Evolutionary conservation across 2,329 filamentous ascomycete species (phyloP).

Genomic region (Aspergillus sp.): DNA sequence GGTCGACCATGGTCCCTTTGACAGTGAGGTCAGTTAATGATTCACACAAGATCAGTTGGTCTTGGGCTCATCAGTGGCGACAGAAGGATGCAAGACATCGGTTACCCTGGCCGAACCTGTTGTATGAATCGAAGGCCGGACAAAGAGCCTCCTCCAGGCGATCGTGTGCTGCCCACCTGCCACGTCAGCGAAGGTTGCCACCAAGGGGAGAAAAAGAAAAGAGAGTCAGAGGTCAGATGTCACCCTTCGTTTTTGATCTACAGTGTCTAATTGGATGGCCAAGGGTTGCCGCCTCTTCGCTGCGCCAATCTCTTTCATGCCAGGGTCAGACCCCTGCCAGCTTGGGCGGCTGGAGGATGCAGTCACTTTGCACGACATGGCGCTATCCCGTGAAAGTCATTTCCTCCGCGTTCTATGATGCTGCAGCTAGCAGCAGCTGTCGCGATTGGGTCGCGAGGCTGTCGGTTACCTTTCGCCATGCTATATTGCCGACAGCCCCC

Average conservation of each 20-base stretch:
- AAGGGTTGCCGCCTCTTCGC: background rate
- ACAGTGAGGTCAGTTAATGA: background rate
- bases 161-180: background rate
- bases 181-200: background rate
- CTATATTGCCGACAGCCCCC: background rate
- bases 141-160: background rate
- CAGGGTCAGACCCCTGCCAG: background rate
- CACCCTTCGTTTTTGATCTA: background rate
- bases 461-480: background rate
- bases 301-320: background rate
- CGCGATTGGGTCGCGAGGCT: background rate
- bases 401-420: background rate
- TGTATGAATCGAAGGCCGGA: background rate
- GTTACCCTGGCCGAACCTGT: background rate
- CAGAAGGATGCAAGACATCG: background rate
- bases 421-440: background rate
- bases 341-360: background rate
- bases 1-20: background rate
- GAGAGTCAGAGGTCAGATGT: background rate
- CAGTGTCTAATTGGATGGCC: background rate
- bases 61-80: background rate
- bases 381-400: background rate
- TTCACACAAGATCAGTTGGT: background rate
- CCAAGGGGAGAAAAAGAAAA: background rate
- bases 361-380: background rate